Evolutionary conservation across 2,329 filamentous ascomycete species (phyloP).

Genomic region (Nemania sp.): DNA sequence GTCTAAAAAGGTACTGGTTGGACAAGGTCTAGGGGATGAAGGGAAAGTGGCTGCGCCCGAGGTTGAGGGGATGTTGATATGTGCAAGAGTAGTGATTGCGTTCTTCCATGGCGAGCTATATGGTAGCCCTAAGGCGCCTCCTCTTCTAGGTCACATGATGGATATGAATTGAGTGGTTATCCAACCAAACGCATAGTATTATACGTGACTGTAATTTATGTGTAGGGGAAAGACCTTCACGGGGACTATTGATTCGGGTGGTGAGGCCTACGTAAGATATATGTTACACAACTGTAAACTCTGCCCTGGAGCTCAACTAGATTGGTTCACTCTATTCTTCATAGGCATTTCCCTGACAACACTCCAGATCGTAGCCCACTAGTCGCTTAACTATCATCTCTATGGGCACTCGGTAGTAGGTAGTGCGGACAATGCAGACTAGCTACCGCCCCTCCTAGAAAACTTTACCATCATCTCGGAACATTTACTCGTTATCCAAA

Average conservation of each 20-base stretch:
- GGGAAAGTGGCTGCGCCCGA: slow-evolving; percentile 37
- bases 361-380: not conserved
- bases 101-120: slow-evolving; percentile 38
- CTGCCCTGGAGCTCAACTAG: not conserved
- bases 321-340: not conserved
- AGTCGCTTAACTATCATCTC: not conserved
- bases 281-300: not conserved
- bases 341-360: not conserved
- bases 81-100: slow-evolving; percentile 35
- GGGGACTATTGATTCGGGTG: no score
- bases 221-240: no score
- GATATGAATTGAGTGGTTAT: slow-evolving; percentile 35
- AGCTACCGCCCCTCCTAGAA: not conserved
- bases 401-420: not conserved
- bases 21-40: slow-evolving; percentile 42
- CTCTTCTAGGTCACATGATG: slow-evolving; percentile 33
- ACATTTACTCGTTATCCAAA: not conserved
- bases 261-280: no score
- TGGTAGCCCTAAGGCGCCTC: slow-evolving; percentile 36
- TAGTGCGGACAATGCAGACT: not conserved
- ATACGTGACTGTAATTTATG: slow-evolving; percentile 10
- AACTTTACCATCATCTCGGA: not conserved
- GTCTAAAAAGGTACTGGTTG: slow-evolving; percentile 38
- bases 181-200: slow-evolving; percentile 10
- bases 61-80: slow-evolving; percentile 34